These are phyloP conservation scores for Monosporascus sp. DNA, from an alignment of 2,329 filamentous ascomycete species.

Conservation along the genomic window DNA sequence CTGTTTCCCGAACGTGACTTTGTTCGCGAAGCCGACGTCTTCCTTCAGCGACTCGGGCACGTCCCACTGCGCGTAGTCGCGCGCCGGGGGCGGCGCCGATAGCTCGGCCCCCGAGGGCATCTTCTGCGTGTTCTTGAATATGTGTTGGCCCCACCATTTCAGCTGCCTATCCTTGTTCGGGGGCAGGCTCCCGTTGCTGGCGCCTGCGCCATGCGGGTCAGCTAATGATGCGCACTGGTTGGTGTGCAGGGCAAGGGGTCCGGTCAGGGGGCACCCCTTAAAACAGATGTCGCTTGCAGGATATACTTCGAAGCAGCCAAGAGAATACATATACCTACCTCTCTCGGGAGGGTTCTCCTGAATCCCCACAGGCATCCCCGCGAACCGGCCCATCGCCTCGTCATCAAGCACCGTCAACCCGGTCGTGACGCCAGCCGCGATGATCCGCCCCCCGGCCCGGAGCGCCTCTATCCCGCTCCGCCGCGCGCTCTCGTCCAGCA, in stretches of 20 bases:
- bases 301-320: neutral
- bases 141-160: constrained; percentile 59
- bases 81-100: constrained; percentile 50
- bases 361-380: constrained; percentile 20
- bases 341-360: constrained; percentile 19
- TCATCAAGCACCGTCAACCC: constrained; percentile 20
- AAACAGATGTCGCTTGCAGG: too few species aligned
- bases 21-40: constrained; percentile 53
- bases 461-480: constrained; percentile 38
- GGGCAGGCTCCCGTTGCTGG: constrained; percentile 54
- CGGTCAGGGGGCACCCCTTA: too few species aligned
- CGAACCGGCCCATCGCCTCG: constrained; percentile 10
- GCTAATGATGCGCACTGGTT: neutral
- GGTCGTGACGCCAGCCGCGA: constrained; percentile 46
- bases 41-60: constrained; percentile 50
- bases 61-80: constrained; percentile 61
- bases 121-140: constrained; percentile 52
- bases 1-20: constrained; percentile 55
- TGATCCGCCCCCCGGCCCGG: constrained; percentile 40
- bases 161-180: constrained; percentile 45
- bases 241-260: too few species aligned
- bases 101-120: constrained; percentile 48
- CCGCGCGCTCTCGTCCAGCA: constrained; percentile 39
- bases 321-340: constrained; percentile 9
- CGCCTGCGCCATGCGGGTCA: constrained; percentile 30